These are phyloP conservation scores for Plasmodium cynomolgi DNA, from an alignment of 169 alveolate species.

Conservation along the genomic window DNA sequence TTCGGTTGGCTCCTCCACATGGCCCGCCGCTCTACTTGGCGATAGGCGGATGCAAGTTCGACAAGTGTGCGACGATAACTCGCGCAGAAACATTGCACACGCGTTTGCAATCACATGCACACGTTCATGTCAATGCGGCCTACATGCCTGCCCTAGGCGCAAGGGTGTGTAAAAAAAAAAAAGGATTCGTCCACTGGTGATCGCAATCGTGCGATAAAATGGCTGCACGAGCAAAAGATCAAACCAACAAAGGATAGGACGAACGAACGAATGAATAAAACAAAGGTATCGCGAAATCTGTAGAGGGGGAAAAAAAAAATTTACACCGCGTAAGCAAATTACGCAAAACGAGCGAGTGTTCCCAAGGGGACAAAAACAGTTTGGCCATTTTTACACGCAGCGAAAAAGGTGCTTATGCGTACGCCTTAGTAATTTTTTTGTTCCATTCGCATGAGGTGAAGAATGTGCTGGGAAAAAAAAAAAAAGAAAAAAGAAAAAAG, in stretches of 20 bases:
- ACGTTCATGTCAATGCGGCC: not conserved
- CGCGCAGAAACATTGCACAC: not conserved
- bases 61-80: not conserved
- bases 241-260: not conserved
- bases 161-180: not conserved
- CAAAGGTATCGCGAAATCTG: not conserved
- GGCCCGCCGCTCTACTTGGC: not conserved
- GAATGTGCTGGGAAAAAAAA: not conserved
- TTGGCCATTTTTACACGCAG: not conserved
- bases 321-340: not conserved
- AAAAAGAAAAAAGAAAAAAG: not conserved
- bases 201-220: not conserved
- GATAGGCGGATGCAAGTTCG: not conserved
- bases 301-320: conserved; percentile 1
- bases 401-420: not conserved
- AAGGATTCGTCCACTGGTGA: not conserved
- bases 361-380: not conserved
- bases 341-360: not conserved
- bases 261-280: not conserved
- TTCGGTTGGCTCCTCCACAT: not conserved
- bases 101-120: not conserved
- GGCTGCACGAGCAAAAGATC: not conserved
- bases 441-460: not conserved
- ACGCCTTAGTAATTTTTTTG: not conserved
- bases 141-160: not conserved